A percentile compares a stretch with the other conserved stretches of the same genome.
Conservation (phyloP, 2,329 filamentous ascomycete genomes). For the Zarea fungicola region DNA sequence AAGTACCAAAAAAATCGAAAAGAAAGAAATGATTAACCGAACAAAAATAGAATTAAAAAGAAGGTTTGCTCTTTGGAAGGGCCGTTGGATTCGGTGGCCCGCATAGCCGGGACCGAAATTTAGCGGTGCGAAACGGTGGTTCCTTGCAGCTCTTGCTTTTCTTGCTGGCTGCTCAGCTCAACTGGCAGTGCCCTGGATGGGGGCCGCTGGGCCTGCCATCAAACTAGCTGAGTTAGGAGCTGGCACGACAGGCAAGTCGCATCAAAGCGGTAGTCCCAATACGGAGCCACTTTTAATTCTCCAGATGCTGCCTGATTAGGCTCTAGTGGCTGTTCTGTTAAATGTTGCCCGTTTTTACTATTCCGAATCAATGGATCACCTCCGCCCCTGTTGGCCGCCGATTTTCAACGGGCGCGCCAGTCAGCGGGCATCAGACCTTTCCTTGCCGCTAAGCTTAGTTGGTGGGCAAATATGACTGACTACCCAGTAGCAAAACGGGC, state of each 20-base stretch:
- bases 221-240: too few relatives aligned
- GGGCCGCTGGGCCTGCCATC: too few relatives aligned
- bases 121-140: conserved; percentile 7
- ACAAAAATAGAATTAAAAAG: background rate
- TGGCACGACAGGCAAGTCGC: too few relatives aligned
- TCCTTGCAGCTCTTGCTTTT: conserved; percentile 10
- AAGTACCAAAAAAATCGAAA: background rate
- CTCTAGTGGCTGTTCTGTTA: background rate
- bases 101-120: conserved; percentile 10
- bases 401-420: conserved; percentile 11
- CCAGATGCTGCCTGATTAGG: conserved; percentile 10
- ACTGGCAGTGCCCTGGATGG: conserved; percentile 4
- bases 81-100: conserved; percentile 7
- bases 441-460: background rate
- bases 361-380: background rate
- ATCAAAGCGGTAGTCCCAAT: too few relatives aligned
- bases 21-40: background rate
- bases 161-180: conserved; percentile 5
- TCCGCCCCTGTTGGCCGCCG: conserved; percentile 2
- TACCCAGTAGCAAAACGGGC: too few relatives aligned
- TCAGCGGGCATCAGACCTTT: background rate
- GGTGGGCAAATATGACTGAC: too few relatives aligned
- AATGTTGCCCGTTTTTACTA: conserved; percentile 5
- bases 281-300: conserved; percentile 2
- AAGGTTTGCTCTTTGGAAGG: conserved; percentile 1